A percentile compares a stretch with the other conserved stretches of the same genome.
Evolutionary conservation across 192 early-diverging fungal genomes (phyloP).

Genomic region (Hyaloraphidium curvatum): DNA sequence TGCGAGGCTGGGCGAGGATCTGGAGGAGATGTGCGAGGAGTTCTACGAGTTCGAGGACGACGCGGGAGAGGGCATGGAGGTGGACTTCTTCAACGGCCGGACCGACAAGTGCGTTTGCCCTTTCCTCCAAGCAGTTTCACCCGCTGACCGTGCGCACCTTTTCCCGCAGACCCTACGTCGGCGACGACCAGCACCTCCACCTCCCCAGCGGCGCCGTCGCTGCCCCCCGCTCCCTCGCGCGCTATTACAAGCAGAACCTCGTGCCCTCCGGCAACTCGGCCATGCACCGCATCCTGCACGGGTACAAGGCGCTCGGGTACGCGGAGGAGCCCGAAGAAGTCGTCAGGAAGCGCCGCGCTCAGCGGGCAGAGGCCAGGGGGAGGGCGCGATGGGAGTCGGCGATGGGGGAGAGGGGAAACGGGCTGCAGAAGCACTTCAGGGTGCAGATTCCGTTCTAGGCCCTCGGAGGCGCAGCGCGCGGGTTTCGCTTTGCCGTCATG

Average conservation of each 20-base stretch:
- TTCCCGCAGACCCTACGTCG: constrained; percentile 21
- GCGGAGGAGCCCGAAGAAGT: constrained; percentile 35
- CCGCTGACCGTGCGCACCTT: constrained; percentile 4
- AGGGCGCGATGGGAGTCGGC: constrained; percentile 34
- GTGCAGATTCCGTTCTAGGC: constrained; percentile 48
- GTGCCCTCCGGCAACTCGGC: constrained; percentile 7
- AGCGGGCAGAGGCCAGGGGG: constrained; percentile 13
- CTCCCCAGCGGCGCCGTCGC: constrained; percentile 64
- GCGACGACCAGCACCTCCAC: constrained; percentile 32
- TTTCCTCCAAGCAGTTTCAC: constrained; percentile 17
- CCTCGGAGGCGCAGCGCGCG: background rate
- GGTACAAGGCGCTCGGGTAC: constrained; percentile 3
- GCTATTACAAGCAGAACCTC: constrained; percentile 74
- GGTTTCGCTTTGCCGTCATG: too few species aligned
- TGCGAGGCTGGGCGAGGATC: constrained; percentile 63
- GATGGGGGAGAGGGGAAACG: constrained; percentile 36
- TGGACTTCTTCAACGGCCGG: too few species aligned
- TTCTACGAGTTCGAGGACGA: constrained; percentile 15
- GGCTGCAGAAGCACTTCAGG: constrained; percentile 71
- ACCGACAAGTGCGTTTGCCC: too few species aligned
- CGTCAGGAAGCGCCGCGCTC: constrained; percentile 36
- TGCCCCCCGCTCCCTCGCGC: constrained; percentile 59
- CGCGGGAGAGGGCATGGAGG: constrained; percentile 23
- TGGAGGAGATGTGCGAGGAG: constrained; percentile 88
- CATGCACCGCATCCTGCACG: background rate